Conservation (phyloP, 768 basidiomycete genomes). For the Leccinum boreale region DNA sequence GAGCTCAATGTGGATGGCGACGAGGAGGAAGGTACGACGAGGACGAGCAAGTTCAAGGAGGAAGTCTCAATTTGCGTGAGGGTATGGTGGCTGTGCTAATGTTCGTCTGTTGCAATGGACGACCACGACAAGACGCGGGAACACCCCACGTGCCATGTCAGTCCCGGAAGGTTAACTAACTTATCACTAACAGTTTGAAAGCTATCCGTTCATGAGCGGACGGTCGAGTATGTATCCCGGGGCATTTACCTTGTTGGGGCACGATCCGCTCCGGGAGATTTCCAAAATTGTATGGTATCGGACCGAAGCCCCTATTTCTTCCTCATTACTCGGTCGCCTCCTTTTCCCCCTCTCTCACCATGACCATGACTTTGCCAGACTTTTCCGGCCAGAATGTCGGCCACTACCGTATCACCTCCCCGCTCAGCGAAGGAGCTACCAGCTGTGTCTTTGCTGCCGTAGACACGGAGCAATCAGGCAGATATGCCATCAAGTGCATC, state of each 20-base stretch:
- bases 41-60: too few species aligned
- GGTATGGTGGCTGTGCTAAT: slow-evolving; percentile 17
- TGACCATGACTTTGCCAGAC: slow-evolving; percentile 37
- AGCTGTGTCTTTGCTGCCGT: slow-evolving; percentile 75
- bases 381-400: slow-evolving; percentile 52
- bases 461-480: slow-evolving; percentile 41
- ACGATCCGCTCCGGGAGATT: not conserved
- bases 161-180: too few species aligned
- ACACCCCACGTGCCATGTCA: too few species aligned
- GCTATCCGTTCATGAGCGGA: too few species aligned
- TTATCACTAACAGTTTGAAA: not conserved
- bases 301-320: not conserved
- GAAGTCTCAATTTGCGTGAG: not conserved
- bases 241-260: not conserved
- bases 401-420: slow-evolving; percentile 57
- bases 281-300: not conserved
- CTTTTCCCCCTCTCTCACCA: not conserved
- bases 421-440: slow-evolving; percentile 72
- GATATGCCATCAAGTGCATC: slow-evolving; percentile 77
- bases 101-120: not conserved
- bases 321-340: not conserved
- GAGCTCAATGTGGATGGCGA: slow-evolving; percentile 11
- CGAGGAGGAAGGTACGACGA: not conserved
- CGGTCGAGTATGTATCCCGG: not conserved
- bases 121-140: not conserved